Base-by-base conservation (phyloP, 2,329 filamentous ascomycete genomes). In the Colletotrichum musicola region DNA sequence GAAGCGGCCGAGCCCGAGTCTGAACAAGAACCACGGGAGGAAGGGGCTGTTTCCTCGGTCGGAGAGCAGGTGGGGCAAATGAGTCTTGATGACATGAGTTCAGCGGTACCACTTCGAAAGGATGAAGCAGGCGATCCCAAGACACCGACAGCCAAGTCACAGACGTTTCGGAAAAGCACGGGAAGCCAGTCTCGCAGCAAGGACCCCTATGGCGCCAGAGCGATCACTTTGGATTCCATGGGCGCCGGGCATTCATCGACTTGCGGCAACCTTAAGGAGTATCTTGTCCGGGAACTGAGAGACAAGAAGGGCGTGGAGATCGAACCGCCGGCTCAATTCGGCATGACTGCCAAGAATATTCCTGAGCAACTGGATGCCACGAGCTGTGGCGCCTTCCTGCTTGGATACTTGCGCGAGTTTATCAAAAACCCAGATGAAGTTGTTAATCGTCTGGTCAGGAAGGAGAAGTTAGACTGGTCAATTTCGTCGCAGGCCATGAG, bases 181-280 rank as follows among this genome's bases (percentile, higher is more conserved):
- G 53, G 71, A 57, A 25, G 38, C 16, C n/a, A 51, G n/a, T 56
- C 58, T 54, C 66, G 79, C 38, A 87, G 83, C 70, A 80, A 82
- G 65, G 82, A 88, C 61, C 80, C 82, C 1, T 81, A 81, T 9
- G 84, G 89, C 58, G 89, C 93, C 1, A 87, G 88, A 42, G 94
- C 98, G 70, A 90, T 98, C 71, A 94, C 93, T 0, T 87, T 98
- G 27, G 96, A 99, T 78, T 98, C 96, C 0, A 84, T 98, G 1
- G 90, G 90, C n/a, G 74, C 79, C 4, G 53, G 82, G 0, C 93
- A 95, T 72, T 83, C 87, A 1, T 81, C 84, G 1, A 92, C 93
- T 6, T 89, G 92, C 70, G 86, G 79, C 54, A 85, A 87, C 42
- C 82, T 99, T 35, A 94, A 91, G 74, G 87, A 93, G 27, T 98